Conservation (phyloP, 345 rosid genomes). For the Linum trigynum region DNA sequence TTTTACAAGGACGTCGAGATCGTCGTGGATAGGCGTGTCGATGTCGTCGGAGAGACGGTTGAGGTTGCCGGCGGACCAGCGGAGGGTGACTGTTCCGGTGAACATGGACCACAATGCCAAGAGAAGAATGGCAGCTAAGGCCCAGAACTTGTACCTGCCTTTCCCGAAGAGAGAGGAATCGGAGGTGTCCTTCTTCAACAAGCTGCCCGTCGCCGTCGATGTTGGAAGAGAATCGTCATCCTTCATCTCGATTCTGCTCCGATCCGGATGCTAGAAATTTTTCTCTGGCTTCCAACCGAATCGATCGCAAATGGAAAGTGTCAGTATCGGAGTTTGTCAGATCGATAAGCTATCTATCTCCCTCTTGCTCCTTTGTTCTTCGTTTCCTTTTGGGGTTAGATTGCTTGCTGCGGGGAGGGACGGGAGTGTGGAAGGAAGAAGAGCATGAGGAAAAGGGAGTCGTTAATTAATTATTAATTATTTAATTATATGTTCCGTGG, state of each 20-base stretch:
- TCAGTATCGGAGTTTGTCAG: no score
- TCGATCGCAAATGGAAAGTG: no score
- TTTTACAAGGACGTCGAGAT: conserved; percentile 63
- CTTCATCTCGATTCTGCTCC: conserved; percentile 39
- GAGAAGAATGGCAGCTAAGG: conserved; percentile 53
- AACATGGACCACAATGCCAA: conserved; percentile 78
- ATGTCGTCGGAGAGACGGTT: conserved; percentile 45
- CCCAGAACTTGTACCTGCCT: conserved; percentile 73
- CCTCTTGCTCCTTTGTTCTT: no score
- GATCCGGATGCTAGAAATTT: background rate
- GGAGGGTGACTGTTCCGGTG: conserved; percentile 71
- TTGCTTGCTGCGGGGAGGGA: no score
- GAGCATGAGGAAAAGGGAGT: no score
- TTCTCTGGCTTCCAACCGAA: no score
- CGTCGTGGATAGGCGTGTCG: conserved; percentile 34
- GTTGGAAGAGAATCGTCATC: conserved; percentile 46
- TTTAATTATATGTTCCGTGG: no score
- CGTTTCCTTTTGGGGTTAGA: no score
- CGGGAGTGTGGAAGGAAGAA: no score
- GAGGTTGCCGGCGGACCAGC: conserved; percentile 63
- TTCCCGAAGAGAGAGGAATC: conserved; percentile 40
- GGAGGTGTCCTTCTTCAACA: conserved; percentile 37
- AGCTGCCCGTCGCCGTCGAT: conserved; percentile 14
- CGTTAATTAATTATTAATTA: no score
- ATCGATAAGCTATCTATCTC: no score